Evolutionary conservation across 257 asterid species (phyloP), one percentile per base, ranked within the genome.

Genomic region (Solanum neorickii): DNA sequence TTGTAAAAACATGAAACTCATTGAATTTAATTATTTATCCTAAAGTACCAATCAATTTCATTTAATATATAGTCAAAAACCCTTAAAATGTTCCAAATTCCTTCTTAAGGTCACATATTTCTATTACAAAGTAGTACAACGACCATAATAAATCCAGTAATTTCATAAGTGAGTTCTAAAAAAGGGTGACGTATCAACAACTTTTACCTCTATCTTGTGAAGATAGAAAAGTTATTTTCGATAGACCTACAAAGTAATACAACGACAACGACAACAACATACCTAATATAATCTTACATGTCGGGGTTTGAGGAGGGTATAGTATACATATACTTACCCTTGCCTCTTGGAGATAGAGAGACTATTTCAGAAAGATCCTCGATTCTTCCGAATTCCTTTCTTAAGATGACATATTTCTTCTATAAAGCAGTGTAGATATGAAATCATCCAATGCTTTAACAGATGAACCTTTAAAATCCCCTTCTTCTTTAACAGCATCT

Each of bases 391-490:
- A 13, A 52, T 52, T 13, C 49, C 65, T 12, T 77, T 80, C 20
- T 82, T 49, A 10, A 82, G 69, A 49, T 49, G 69, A 29, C 85
- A 82, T 3, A 31, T 86, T 89, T 82, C 86, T 75, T 59, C 80
- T 56, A 46, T 89, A 87, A 74, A 91, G 86, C 6, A 96, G 85
- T 6, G 89, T 88, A 74, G 93, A 86, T 21, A 93, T 90, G 86
- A 93, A 96, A 72, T 91, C 91, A 88, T 93, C 97, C 89, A 94
- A 89, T 9, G 95, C 94, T 88, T 76, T 87, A 31, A 68, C 37
- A 1, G 98, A 91, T 86, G 98, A 94, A 3, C 98, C 98, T 37
- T 75, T 89, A 1, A 77, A 3, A 7, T 86, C 87, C 21, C 82
- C 93, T 12, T 91, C 94, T 82, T 94, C 98, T 15, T 42, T 87